Evolutionary conservation across 164 flowering plant genomes (phyloP).

Genomic region (Taxillus chinensis): DNA sequence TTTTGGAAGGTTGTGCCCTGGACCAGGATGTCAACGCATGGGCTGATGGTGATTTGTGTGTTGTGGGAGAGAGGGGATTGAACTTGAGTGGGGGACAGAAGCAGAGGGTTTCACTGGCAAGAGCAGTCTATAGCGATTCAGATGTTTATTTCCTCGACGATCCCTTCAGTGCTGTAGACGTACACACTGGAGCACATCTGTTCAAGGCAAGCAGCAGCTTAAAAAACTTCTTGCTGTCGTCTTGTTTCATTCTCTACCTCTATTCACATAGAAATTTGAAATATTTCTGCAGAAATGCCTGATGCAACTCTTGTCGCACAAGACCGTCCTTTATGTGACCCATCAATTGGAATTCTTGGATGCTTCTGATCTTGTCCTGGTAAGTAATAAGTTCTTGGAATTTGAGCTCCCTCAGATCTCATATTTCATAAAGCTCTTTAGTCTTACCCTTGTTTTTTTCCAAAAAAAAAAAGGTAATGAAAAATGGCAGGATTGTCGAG

Average conservation of each 20-base stretch:
- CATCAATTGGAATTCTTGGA: conserved; percentile 76
- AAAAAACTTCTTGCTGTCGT: neutral
- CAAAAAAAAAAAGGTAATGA: conserved; percentile 44
- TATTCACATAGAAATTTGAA: neutral
- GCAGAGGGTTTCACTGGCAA: conserved; percentile 74
- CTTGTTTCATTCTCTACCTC: neutral
- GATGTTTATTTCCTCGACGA: conserved; percentile 78
- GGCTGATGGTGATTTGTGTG: conserved; percentile 45
- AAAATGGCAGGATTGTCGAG: conserved; percentile 59
- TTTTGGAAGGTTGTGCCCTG: conserved; percentile 62
- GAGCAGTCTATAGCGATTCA: conserved; percentile 61
- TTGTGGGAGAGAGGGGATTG: conserved; percentile 74
- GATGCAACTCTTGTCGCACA: conserved; percentile 34
- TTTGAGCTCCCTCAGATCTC: no score
- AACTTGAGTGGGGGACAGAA: conserved; percentile 89
- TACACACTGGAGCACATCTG: conserved; percentile 74
- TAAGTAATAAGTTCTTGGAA: conserved; percentile 14
- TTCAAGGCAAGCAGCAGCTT: conserved; percentile 38
- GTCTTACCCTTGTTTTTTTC: neutral
- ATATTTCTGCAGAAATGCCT: conserved; percentile 54
- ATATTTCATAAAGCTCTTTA: no score
- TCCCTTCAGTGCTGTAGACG: conserved; percentile 92
- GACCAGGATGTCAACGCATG: conserved; percentile 56
- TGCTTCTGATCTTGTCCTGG: conserved; percentile 73
- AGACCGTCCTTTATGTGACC: conserved; percentile 73